phyloP scores from a whole-genome alignment of 1,284 basidiomycete species.

The Ustilago lituana region DNA sequence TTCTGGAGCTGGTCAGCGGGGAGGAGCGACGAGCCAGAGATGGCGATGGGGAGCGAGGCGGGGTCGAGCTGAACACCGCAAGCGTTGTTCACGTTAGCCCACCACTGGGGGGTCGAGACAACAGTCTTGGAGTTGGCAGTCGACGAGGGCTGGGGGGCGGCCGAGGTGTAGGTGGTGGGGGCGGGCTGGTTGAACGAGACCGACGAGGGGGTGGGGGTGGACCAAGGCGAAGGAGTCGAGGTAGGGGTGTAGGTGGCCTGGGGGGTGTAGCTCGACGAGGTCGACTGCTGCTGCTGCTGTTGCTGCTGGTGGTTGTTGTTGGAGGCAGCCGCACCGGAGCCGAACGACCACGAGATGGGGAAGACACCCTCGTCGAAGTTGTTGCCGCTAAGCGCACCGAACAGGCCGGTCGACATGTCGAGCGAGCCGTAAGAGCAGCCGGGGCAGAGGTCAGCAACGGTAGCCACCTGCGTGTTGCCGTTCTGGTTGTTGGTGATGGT shows the following conservation, averaged over 20 bases:
- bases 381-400: constrained; percentile 69
- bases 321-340: constrained; percentile 31
- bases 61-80: constrained; percentile 37
- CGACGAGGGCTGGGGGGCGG: constrained; percentile 41
- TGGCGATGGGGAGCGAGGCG: constrained; percentile 47
- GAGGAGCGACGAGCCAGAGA: constrained; percentile 42
- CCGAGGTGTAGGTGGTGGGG: constrained; percentile 16
- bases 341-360: constrained; percentile 60
- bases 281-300: constrained; percentile 29
- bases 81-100: constrained; percentile 33
- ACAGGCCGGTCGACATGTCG: constrained; percentile 81
- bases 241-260: constrained; percentile 18
- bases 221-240: constrained; percentile 6
- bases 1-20: constrained; percentile 33
- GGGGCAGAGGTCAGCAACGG: constrained; percentile 77
- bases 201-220: constrained; percentile 28
- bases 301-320: constrained; percentile 47
- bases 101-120: constrained; percentile 49
- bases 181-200: constrained; percentile 8
- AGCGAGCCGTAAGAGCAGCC: constrained; percentile 78
- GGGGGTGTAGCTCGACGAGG: constrained; percentile 36
- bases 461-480: constrained; percentile 75
- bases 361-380: constrained; percentile 61
- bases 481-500: constrained; percentile 73
- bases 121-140: constrained; percentile 38